Percentiles rank a stretch among this genome's conserved stretches.
These are phyloP conservation scores for Baudoinia panamericana DNA, from an alignment of 495 filamentous ascomycete species.

Conservation along the genomic window DNA sequence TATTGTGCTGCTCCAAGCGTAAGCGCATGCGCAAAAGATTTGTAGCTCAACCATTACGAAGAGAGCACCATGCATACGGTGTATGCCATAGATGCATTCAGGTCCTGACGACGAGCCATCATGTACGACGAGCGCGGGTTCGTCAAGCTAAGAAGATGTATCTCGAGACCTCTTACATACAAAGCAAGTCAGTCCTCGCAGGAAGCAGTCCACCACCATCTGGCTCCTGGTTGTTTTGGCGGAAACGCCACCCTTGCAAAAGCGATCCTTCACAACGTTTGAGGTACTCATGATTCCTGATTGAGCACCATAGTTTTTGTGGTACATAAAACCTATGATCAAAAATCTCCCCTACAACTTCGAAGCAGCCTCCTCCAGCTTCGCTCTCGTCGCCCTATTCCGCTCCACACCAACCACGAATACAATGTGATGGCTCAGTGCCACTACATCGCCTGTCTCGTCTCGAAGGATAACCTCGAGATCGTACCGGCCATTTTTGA, in stretches of 20 bases:
- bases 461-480: constrained; percentile 30
- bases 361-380: constrained; percentile 7
- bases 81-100: too few relatives aligned
- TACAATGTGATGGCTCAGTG: constrained; percentile 31
- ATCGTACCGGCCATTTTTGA: constrained; percentile 35
- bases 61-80: too few relatives aligned
- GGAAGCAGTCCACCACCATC: background rate
- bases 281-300: constrained; percentile 15
- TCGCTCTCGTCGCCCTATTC: constrained; percentile 27
- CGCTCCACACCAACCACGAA: constrained; percentile 25
- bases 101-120: too few relatives aligned
- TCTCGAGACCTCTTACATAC: too few relatives aligned
- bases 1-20: too few relatives aligned
- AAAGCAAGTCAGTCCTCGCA: constrained; percentile 16
- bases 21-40: too few relatives aligned
- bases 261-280: constrained; percentile 10
- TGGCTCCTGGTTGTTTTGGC: constrained; percentile 3
- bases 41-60: too few relatives aligned
- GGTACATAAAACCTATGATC: background rate
- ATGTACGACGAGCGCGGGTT: too few relatives aligned
- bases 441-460: constrained; percentile 29
- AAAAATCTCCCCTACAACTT: too few relatives aligned
- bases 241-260: constrained; percentile 1
- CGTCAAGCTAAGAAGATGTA: too few relatives aligned
- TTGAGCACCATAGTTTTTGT: constrained; percentile 14